Evolutionary conservation across 169 alveolate species (phyloP).

Genomic region (Plasmodium gaboni): DNA sequence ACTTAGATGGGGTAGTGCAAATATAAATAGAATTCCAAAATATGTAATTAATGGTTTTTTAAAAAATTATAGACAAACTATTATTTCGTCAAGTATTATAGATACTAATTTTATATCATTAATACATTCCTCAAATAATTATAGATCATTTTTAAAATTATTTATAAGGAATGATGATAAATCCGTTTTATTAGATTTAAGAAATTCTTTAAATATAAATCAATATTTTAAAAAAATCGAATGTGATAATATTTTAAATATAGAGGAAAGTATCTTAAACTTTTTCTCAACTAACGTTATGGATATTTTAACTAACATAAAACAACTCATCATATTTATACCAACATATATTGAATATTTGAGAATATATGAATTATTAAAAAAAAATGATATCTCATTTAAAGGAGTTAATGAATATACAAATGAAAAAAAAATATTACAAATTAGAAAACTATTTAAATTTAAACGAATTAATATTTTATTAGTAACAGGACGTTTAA

Average conservation of each 20-base stretch:
- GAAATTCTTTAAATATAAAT: constrained; percentile 29
- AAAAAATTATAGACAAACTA: constrained; percentile 74
- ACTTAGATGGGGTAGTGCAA: constrained; percentile 64
- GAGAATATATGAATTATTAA: constrained; percentile 43
- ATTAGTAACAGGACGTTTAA: constrained; percentile 63
- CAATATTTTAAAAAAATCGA: constrained; percentile 70
- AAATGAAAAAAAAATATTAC: constrained; percentile 42
- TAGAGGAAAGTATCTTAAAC: constrained; percentile 48
- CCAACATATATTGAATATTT: constrained; percentile 73
- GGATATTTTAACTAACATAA: constrained; percentile 44
- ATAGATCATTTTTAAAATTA: constrained; percentile 43
- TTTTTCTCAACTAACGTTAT: constrained; percentile 54
- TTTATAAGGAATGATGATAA: constrained; percentile 30
- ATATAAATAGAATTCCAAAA: constrained; percentile 66
- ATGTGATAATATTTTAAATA: constrained; percentile 42
- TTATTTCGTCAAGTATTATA: constrained; percentile 49
- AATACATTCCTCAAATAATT: constrained; percentile 38
- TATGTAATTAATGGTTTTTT: constrained; percentile 55
- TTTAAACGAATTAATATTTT: constrained; percentile 61
- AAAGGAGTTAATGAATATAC: constrained; percentile 75
- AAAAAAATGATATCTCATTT: constrained; percentile 66
- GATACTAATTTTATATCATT: constrained; percentile 64
- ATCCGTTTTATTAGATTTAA: constrained; percentile 24
- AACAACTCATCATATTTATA: constrained; percentile 62
- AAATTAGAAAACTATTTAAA: constrained; percentile 59